A percentile compares a stretch with the other conserved stretches of the same genome.
phyloP scores from a whole-genome alignment of 192 early-diverging fungal genomes.

The Funneliformis mosseae region DNA sequence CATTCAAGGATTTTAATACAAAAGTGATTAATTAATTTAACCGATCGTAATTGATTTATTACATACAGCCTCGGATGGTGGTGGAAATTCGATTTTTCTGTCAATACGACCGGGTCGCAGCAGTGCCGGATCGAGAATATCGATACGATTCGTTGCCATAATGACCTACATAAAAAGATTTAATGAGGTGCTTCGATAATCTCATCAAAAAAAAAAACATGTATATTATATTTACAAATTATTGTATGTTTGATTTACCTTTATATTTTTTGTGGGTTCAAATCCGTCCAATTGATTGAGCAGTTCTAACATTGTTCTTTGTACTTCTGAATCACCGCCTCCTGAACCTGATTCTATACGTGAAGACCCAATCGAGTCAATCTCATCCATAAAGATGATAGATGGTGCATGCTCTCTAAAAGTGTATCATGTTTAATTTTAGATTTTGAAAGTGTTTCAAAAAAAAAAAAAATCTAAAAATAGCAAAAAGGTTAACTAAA shows the following conservation, averaged over 20 bases:
- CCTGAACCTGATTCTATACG: constrained; percentile 76
- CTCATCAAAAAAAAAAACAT: background rate
- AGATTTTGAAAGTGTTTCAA: background rate
- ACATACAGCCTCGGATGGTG: constrained; percentile 74
- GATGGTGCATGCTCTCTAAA: constrained; percentile 85
- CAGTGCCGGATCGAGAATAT: constrained; percentile 87
- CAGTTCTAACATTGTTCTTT: constrained; percentile 89
- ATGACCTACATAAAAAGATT: constrained; percentile 49
- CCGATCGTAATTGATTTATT: background rate
- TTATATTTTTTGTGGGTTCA: constrained; percentile 90
- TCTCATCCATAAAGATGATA: constrained; percentile 94
- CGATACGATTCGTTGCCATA: constrained; percentile 92
- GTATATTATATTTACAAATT: background rate
- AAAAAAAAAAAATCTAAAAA: background rate
- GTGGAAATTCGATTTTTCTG: constrained; percentile 90
- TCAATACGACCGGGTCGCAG: constrained; percentile 89
- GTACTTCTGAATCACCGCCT: constrained; percentile 87
- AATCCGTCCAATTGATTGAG: constrained; percentile 91
- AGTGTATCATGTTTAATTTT: background rate
- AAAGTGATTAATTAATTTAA: background rate
- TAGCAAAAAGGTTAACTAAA: background rate
- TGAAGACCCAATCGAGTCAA: constrained; percentile 88
- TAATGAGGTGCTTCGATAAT: background rate
- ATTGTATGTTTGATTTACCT: constrained; percentile 46
- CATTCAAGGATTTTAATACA: background rate